These are phyloP conservation scores for Penicillium sp. DNA, from an alignment of 2,329 filamentous ascomycete genomes.

Conservation along the genomic window DNA sequence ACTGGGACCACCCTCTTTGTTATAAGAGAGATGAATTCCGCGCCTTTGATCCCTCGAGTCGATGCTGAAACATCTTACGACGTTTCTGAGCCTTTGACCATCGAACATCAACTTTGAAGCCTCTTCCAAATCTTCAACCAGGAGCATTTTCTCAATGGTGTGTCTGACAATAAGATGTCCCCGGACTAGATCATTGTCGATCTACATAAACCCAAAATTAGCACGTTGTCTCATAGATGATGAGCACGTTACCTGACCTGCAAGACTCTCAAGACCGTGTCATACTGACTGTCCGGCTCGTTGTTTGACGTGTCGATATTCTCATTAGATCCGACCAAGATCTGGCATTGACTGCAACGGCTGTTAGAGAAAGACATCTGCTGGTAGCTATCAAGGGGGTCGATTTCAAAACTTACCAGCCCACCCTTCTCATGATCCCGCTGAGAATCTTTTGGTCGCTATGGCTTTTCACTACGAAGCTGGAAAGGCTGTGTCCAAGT, in stretches of 20 bases:
- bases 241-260: constrained; percentile 52
- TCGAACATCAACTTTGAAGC: constrained; percentile 74
- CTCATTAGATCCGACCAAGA: constrained; percentile 68
- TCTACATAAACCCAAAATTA: constrained; percentile 52
- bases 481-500: constrained; percentile 72
- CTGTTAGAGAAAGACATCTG: constrained; percentile 21
- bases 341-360: constrained; percentile 56
- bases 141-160: constrained; percentile 80
- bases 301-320: constrained; percentile 65
- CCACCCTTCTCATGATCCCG: constrained; percentile 65
- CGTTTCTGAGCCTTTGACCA: constrained; percentile 68
- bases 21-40: constrained; percentile 65
- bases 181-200: constrained; percentile 78
- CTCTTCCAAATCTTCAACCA: constrained; percentile 71
- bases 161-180: constrained; percentile 84
- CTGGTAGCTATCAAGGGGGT: not conserved
- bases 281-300: constrained; percentile 74
- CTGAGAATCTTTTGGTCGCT: constrained; percentile 74
- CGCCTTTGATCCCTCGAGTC: constrained; percentile 68
- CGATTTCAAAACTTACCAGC: constrained; percentile 52
- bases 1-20: constrained; percentile 55
- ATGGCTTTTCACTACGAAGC: constrained; percentile 82
- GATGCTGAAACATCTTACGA: constrained; percentile 69
- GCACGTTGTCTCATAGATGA: not conserved
- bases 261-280: constrained; percentile 80